Base-by-base conservation (phyloP, 1,284 basidiomycete species). In the Hemileia vastatrix region DNA sequence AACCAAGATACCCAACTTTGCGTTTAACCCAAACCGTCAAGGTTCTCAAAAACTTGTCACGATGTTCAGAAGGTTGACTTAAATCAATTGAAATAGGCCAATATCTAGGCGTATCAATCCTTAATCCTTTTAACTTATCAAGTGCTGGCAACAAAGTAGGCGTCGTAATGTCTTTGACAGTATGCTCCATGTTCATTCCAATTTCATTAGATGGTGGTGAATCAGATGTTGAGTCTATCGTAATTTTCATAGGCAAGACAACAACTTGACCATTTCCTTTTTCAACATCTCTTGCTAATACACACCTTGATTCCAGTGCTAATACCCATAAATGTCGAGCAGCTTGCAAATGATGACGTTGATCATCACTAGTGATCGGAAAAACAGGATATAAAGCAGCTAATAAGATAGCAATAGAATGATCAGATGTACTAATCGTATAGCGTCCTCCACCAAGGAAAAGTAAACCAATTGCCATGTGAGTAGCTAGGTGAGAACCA, bases 281-380 rank as follows among this genome's bases (percentile, higher is more conserved):
- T 69, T 94, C 91, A 32, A 94, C 87, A 70, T 95, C 92, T 40
- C 88, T 83, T 0, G 90, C 89, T 40, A 92, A 83, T 9, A 98
- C 80, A 73, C 93, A 92, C 48, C 95, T 80, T 1, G 95, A 92
- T 71, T 98, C 93, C 9, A 89, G 86, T 0, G 94, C 95, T 43
- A 98, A 80, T 1, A 88, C 88, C 94, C 95, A 98, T 24, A 98
- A 78, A 76, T 98, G 93, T 2, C 95, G 83, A 66, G 93, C 83
- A 0, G 92, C 90, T 75, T 97, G 95, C 2, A 96, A 81, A 71
- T 91, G 94, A 43, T 86, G 84, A 65, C 87, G 86, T 77, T 95
- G 95, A 71, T 97, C 93, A 4, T 83, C 83, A 0, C 89, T 86
- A 6, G 81, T 76, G 6, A 83, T 80, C 11, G 89, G 84, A 72